phyloP scores from a whole-genome alignment of 2,329 filamentous ascomycete species.

The Colletotrichum scovillei region DNA sequence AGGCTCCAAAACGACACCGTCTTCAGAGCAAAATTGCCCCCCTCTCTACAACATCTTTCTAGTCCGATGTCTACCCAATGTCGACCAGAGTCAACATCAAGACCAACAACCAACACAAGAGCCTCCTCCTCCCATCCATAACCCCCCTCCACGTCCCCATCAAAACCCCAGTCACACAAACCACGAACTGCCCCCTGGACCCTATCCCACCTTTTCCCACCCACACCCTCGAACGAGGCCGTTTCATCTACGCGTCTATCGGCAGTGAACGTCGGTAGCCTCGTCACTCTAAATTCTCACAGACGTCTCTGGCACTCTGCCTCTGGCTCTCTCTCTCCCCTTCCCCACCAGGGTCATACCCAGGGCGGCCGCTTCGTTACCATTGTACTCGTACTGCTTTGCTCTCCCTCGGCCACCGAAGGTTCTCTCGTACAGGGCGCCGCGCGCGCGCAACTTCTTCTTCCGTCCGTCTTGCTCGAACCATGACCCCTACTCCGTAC shows the following conservation, averaged over 20 bases:
- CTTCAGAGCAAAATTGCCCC: too few relatives aligned
- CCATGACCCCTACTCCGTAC: not conserved
- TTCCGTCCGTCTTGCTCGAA: not conserved
- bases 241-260: conserved; percentile 31
- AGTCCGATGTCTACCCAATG: not conserved
- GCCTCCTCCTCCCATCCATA: not conserved
- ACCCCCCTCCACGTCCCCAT: not conserved
- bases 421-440: too few relatives aligned
- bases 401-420: not conserved
- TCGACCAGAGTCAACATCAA: not conserved
- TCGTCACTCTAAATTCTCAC: not conserved
- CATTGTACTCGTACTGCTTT: not conserved
- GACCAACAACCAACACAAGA: not conserved
- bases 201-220: not conserved
- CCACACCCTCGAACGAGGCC: conserved; percentile 18
- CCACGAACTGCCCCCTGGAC: not conserved
- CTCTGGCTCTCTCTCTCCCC: too few relatives aligned
- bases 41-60: too few relatives aligned
- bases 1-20: too few relatives aligned
- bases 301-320: not conserved
- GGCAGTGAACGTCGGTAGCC: conserved; percentile 23
- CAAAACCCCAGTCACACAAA: not conserved
- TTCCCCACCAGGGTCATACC: not conserved
- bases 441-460: not conserved
- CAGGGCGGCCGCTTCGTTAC: not conserved